Percentiles rank a stretch among this genome's conserved stretches.
phyloP scores from a whole-genome alignment of 305 asterid species.

The Rubia tinctorum region DNA sequence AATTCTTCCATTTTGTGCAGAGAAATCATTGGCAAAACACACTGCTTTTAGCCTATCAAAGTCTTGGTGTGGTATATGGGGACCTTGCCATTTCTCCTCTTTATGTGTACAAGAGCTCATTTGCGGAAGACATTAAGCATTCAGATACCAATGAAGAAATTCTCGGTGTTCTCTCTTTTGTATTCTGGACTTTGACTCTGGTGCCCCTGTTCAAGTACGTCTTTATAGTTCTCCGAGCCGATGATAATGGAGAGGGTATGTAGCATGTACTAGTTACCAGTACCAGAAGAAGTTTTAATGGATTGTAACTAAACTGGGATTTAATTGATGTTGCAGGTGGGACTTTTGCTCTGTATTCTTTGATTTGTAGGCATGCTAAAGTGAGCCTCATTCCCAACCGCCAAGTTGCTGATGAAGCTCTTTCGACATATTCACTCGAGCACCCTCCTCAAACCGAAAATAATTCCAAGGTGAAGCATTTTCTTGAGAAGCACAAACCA shows the following conservation, averaged over 20 bases:
- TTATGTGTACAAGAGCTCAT: conserved; percentile 91
- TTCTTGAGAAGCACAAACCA: conserved; percentile 82
- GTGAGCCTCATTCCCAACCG: conserved; percentile 92
- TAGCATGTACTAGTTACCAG: neutral
- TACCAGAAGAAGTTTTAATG: neutral
- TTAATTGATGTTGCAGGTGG: conserved; percentile 63
- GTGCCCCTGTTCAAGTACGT: conserved; percentile 92
- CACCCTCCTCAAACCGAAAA: conserved; percentile 60
- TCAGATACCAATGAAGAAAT: conserved; percentile 95
- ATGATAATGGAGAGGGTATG: conserved; percentile 94
- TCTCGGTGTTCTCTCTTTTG: conserved; percentile 88
- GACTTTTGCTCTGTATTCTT: conserved; percentile 89
- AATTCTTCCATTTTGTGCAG: conserved; percentile 25
- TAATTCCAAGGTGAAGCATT: conserved; percentile 58
- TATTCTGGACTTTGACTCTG: conserved; percentile 90
- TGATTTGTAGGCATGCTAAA: conserved; percentile 95
- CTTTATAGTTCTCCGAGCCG: conserved; percentile 89
- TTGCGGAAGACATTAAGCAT: conserved; percentile 94
- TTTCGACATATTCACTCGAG: conserved; percentile 83
- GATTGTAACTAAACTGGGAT: neutral
- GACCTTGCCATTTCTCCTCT: conserved; percentile 97
- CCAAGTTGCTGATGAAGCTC: conserved; percentile 88
- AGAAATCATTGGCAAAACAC: conserved; percentile 81
- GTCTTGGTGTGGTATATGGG: conserved; percentile 96
- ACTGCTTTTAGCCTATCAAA: conserved; percentile 82